Percentiles rank a stretch among this genome's conserved stretches.
phyloP scores from a whole-genome alignment of 2,329 filamentous ascomycete genomes.

The Talaromyces sp. region DNA sequence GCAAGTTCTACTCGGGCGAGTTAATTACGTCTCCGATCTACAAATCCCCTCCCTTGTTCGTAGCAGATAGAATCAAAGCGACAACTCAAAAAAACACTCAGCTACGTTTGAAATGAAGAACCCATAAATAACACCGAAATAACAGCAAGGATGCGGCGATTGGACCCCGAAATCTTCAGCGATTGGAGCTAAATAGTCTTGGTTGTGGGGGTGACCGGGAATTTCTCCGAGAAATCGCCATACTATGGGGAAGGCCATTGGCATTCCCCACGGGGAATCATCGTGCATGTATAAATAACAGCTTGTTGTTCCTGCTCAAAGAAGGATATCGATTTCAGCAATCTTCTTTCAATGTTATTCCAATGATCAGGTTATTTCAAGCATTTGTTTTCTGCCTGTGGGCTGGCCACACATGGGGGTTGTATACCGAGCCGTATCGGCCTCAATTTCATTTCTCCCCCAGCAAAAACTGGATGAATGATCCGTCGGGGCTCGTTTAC shows the following conservation, averaged over 20 bases:
- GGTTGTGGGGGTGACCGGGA: background rate
- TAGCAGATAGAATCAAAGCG: too few relatives aligned
- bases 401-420: background rate
- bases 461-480: conserved; percentile 5
- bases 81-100: too few relatives aligned
- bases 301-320: conserved; percentile 1
- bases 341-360: background rate
- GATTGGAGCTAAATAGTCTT: background rate
- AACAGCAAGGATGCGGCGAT: background rate
- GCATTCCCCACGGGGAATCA: conserved; percentile 15
- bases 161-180: background rate
- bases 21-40: too few relatives aligned
- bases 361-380: background rate
- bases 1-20: background rate
- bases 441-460: conserved; percentile 18
- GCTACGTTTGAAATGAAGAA: too few relatives aligned
- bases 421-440: conserved; percentile 4
- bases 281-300: conserved; percentile 7
- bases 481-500: conserved; percentile 3
- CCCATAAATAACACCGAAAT: background rate
- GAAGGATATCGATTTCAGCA: too few relatives aligned
- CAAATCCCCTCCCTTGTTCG: too few relatives aligned
- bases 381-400: background rate
- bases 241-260: background rate
- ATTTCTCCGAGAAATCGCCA: conserved; percentile 17